Evolutionary conservation across 352 stramenopile genomes (phyloP), one percentile per base, ranked within the genome.

Genomic region (Globisporangium rhizosaccharum): DNA sequence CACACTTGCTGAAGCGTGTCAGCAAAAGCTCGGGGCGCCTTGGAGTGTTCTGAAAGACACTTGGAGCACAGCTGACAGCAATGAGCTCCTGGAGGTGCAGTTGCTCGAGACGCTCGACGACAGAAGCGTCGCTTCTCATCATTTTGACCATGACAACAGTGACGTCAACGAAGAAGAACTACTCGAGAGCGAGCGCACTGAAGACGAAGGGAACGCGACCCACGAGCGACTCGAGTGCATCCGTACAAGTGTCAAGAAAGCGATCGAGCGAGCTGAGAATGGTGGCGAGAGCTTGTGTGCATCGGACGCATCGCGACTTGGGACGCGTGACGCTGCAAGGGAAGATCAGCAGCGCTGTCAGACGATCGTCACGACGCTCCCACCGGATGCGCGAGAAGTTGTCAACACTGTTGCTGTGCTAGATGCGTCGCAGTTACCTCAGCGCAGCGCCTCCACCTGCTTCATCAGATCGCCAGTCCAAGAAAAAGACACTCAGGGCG

Each of bases 201-300:
- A 67, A 54, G 67, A 66, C 49, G 51, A 23, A 20, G 57, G 63
- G 14, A 62, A 53, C 30, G 17, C 26, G 3, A 67, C 64, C 44
- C 44, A 37, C n/a, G 63, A 69, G 48, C 48, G 73, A 14, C 48
- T 67, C 3, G 64, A 66, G 53, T 12, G 54, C 23, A 69, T 78
- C 10, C n/a, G 52, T 41, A n/a, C 44, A 18, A 78, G 69, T 26
- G 51, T 73, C 9, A 53, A 69, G 14, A 30, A 56, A 46, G 55
- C 54, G 3, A 50, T 60, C 47, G 44, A 48, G 26, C 53, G 18
- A 30, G 46, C 45, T n/a, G 55, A 23, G 9, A 49, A 54, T 45
- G 39, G 17, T 15, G 44, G 54, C 15, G 44, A 46, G 26, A 49
- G 55, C 2, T 9, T 61, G 12, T 53, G 30, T 20, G n/a, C 54